Base-by-base conservation (phyloP, 495 filamentous ascomycete genomes). In the Penicillium subrubescens region DNA sequence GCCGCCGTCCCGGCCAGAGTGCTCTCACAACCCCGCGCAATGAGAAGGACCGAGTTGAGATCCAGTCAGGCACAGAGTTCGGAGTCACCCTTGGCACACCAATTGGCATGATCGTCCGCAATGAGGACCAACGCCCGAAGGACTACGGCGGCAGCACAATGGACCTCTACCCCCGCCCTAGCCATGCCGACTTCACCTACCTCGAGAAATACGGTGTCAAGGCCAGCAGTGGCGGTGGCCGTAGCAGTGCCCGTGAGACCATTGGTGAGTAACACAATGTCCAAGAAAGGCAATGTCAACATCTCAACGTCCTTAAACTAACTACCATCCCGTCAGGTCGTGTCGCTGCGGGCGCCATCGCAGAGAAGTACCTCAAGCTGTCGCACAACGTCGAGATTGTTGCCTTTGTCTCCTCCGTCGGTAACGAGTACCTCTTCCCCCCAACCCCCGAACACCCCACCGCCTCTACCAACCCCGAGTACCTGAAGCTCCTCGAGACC, bases 201-300 rank as follows among this genome's bases (percentile, higher is more conserved):
- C 85, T 97, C 52, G 90, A 94, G 81, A 99, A 99, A 78, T 99
- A 99, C 69, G 95, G 95, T 12, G 90, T 98, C 59, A 95, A 96
- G 82, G 93, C 96, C 7, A 92, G 88, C 76, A 93, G 90, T 64
- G 95, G 95, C 62, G 95, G 95, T 65, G 96, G 95, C 29, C 86
- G 96, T 65, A 95, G 91, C 76, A 93, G 89, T 73, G 95, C 95
- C 19, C 84, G 95, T 59, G 95, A 99, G 84, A 99, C 95, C 11
- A 97, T 99, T 69, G 89, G 86, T 87, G 75, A 48, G 82, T 48
- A n/a, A 19, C 29, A 29, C 5, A 19, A 15, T 33, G 35, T 17
- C 39, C n/a, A 3, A 56, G 19, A 14, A 53, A 29, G 5, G 8
- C 8, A n/a, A 34, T 33, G 15, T 12, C 4, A 14, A 54, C 14